Evolutionary conservation across 2,329 filamentous ascomycete genomes (phyloP), one percentile per base, ranked within the genome.

Genomic region (Trichoderma sp.): DNA sequence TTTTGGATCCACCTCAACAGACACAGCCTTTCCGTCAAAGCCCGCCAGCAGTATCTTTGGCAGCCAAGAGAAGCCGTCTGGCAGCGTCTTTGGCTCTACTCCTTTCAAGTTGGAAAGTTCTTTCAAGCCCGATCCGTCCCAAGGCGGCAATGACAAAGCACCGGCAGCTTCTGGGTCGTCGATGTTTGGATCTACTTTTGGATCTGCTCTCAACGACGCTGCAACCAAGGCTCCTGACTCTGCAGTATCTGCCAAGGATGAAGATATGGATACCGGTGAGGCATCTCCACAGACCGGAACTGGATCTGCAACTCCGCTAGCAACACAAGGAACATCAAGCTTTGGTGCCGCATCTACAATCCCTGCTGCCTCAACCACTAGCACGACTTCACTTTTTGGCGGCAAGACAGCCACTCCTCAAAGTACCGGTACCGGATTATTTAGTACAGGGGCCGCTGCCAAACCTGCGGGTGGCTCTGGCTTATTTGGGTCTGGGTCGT

Each of bases 51-150:
- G 74, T 28, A 74, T 74, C 20, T 76, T 76, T 32, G 77, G 77
- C 32, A 84, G 80, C 83, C 86, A 87, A 0, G 93, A 93, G 81
- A 91, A 92, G 75, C 84, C 72, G 20, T 53, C 70, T 3, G 79
- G 76, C 78, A 76, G 70, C 65, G 78, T 73, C 8, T 86, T 88
- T 76, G 85, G 84, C 30, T 85, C 85, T n/a, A 81, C 83, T 17
- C 86, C 88, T 0, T 93, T 93, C 81, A 91, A 92, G 75, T 83
- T 93, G 17, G 86, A 87, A 50, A 90, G 88, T 34, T 90, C 88
- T 2, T 94, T 93, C 81, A 89, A 90, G 76, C 85, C 86, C 9
- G 91, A 93, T 74, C 85, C 87, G 6, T 84, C 87, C 1, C 89
- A 88, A 71, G 86, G 92, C 28, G 88, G 91, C 71, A 81, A 85